Evolutionary conservation across 2,329 filamentous ascomycete genomes (phyloP).

Genomic region (Geosmithia morbida): DNA sequence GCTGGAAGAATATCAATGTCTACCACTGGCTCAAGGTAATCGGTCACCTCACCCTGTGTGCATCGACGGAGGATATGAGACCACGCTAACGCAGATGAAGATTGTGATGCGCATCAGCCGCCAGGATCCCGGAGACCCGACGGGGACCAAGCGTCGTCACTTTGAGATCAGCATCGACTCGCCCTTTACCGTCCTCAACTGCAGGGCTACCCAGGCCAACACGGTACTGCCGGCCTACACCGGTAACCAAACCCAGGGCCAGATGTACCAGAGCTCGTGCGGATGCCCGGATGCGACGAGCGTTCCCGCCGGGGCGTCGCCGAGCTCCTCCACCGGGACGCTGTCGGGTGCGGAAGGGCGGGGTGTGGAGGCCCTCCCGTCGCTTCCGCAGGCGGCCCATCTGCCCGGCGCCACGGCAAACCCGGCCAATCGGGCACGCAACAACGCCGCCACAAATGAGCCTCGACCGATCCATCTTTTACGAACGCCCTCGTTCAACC

Average conservation of each 20-base stretch:
- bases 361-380: constrained; percentile 19
- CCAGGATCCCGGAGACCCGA: constrained; percentile 61
- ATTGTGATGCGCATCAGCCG: constrained; percentile 88
- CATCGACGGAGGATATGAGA: background rate
- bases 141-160: constrained; percentile 60
- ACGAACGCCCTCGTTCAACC: constrained; percentile 73
- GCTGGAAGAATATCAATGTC: constrained; percentile 86
- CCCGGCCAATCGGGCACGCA: constrained; percentile 8
- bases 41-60: background rate
- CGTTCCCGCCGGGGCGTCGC: constrained; percentile 46
- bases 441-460: constrained; percentile 7
- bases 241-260: constrained; percentile 32
- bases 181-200: constrained; percentile 84
- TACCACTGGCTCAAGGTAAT: constrained; percentile 92
- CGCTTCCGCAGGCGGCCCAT: constrained; percentile 42
- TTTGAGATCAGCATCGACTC: constrained; percentile 97
- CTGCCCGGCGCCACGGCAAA: constrained; percentile 20
- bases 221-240: constrained; percentile 71
- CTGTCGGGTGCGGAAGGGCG: constrained; percentile 22
- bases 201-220: constrained; percentile 83
- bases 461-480: constrained; percentile 72
- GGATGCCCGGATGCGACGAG: constrained; percentile 40
- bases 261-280: constrained; percentile 29
- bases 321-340: constrained; percentile 44
- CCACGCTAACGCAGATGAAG: constrained; percentile 23